phyloP scores from a whole-genome alignment of 441 rosid genomes.

The Aleurites moluccanus region DNA sequence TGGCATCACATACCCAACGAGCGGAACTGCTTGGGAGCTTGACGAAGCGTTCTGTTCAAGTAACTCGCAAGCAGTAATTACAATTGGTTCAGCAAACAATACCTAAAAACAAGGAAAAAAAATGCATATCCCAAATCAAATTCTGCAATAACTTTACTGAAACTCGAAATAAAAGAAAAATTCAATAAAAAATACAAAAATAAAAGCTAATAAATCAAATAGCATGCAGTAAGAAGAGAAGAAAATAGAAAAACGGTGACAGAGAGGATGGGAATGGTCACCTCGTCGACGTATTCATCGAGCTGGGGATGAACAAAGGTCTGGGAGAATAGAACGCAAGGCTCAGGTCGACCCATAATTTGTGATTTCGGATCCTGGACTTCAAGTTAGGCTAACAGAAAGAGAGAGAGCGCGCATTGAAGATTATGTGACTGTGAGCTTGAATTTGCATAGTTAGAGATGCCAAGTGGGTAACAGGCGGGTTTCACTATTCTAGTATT shows the following conservation, averaged over 20 bases:
- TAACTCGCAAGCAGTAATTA: slow-evolving; percentile 90
- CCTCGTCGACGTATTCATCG: slow-evolving; percentile 99
- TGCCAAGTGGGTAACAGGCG: too few relatives aligned
- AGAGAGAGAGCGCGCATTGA: not conserved
- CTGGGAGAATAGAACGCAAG: slow-evolving; percentile 90
- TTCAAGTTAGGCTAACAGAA: not conserved
- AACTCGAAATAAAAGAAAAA: not conserved
- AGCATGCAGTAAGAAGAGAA: not conserved
- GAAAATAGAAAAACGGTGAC: not conserved
- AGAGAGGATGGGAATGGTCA: slow-evolving; percentile 20
- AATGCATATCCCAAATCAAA: slow-evolving; percentile 6
- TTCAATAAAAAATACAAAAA: not conserved
- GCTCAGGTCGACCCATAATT: slow-evolving; percentile 85
- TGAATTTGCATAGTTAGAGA: too few relatives aligned
- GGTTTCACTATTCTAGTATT: too few relatives aligned
- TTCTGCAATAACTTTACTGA: not conserved
- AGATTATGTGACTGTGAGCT: not conserved
- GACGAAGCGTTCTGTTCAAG: slow-evolving; percentile 91
- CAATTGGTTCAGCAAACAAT: slow-evolving; percentile 84
- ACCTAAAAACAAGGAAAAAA: slow-evolving; percentile 46
- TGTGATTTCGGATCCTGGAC: not conserved
- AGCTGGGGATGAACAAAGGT: slow-evolving; percentile 91
- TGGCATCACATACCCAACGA: slow-evolving; percentile 65
- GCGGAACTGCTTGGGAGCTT: slow-evolving; percentile 69
- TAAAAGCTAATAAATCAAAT: not conserved